Base-by-base conservation (phyloP, 805 yeast genomes). In the Metschnikowia reukaufii region DNA sequence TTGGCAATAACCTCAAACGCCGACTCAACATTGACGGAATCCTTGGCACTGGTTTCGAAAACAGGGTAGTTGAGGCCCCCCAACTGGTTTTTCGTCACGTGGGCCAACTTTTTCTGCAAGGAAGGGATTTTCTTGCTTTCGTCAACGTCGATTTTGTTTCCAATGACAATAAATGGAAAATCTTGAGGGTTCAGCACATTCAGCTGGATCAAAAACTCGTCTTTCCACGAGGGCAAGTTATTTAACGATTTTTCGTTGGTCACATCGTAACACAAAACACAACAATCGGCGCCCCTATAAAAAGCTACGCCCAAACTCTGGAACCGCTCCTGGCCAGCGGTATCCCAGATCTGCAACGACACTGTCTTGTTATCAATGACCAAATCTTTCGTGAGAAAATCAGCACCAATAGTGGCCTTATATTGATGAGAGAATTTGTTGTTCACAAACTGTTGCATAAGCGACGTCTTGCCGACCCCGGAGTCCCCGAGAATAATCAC, bases 391-490 rank as follows among this genome's bases (percentile, higher is more conserved):
- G 97, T 92, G 53, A 90, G 77, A 64, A 92, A 92, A 66, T 94
- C 98, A 2, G 98, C 98, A 8, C 99, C 99, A 56, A 92, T 92
- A 13, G 99, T 92, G 23, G 98, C 97, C 63, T 92, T 94, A 69
- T 94, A 94, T 66, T 92, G 98, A 56, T 91, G 92, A 34, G 90
- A 82, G 70, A 92, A 92, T 76, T 90, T 91, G 62, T 88, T 90
- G 69, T 89, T 90, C 55, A 94, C 97, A 68, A 89, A 92, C 66
- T 92, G 96, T 67, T 92, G 98, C 96, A 92, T 91, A 56, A 92
- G 73, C 3, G 97, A 89, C 23, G 98, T 92, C 73, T 92, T 92
- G 21, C 99, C 99, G 39, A 94, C 98, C 45, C 98, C 98, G 1
- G 96, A 87, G 67, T 94, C 98, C 34, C 99, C 99, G 45, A 92